Evolutionary conservation across 805 yeast genomes (phyloP), one percentile per base, ranked within the genome.

Genomic region (Metschnikowia amazonensis): DNA sequence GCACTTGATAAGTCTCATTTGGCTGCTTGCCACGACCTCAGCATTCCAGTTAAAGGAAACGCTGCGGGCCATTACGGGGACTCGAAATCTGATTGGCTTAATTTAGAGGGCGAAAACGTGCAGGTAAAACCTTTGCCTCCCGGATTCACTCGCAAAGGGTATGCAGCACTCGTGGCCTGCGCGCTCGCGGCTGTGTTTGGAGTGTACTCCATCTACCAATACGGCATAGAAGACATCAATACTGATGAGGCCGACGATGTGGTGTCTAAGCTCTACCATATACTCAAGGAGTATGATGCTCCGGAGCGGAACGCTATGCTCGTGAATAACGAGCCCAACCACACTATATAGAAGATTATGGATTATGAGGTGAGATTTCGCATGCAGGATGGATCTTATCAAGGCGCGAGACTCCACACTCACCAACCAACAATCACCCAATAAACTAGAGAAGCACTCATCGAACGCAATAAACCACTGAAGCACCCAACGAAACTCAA

Each of bases 81-180:
- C 42, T 43, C 66, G 1, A 63, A 68, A 2, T 42, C 51, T 4
- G 72, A 76, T 44, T 81, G 84, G 77, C 64, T 80, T 9, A 71
- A 84, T 52, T 62, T 86, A 52, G 49, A 65, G 1, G 87, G 86
- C 4, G 86, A 84, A 56, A 75, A 76, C 31, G 53, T 72, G 32
- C 94, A 86, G 58, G 75, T 77, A 13, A 54, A 57, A 0, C 84
- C 86, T 11, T 70, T 86, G 49, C 92, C 94, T 0, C 67, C 59
- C 5, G 92, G 92, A 0, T 86, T 86, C 66, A 84, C 90, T 0
- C 33, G 63, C 6, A 82, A 79, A 60, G 94, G 94, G 1, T 85
- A 84, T 57, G 42, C 81, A 49, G 89, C 89, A 3, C 60, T 86
- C 40, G 48, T 67, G 0, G 48, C 79, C 1, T 82, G 87, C 42